Base-by-base conservation (phyloP, 2,329 filamentous ascomycete species). In the Aspergillus clavatus region DNA sequence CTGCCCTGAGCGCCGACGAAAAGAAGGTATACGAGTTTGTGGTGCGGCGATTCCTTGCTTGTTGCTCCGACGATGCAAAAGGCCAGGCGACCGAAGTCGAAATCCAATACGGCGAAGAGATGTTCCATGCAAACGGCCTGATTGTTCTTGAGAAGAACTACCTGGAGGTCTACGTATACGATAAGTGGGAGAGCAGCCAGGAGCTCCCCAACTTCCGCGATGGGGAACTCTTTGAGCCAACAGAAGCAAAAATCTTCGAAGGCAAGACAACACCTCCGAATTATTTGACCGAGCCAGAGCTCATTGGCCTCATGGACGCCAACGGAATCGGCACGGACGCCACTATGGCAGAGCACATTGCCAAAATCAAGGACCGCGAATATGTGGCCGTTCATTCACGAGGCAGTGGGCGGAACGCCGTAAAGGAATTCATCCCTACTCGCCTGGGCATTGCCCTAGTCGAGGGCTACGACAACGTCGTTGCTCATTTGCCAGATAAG, bases 281-380 rank as follows among this genome's bases (percentile, higher is more conserved):
- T 18, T 96, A 95, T 63, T 76, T 98, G 23, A 97, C 93, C 0
- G 93, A 98, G 64, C 90, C 93, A 0, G 93, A 98, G 63, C 76
- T 98, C 21, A 95, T 98, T 62, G 86, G 86, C 3, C 78, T 98
- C 8, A 98, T 98, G 93, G 93, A 98, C 70, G 90, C 89, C 36
- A 98, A 98, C 63, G 93, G 93, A 2, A 98, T 98, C 53, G 93
- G 93, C 10, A 98, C 93, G 7, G 93, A 98, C 71, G 93, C 93
- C 5, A 98, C 93, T 1, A 98, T 98, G 93, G 93, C 93, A 0
- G 93, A 98, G 59, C 93, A 98, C 63, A 98, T 98, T 59, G 83
- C 87, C 47, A 98, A 91, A 68, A 95, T 98, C 58, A 89, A 97
- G 67, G 82, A 90, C 47, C 78, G 93, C 48, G 78, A 90, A 56